Evolutionary conservation across 1,284 basidiomycete species (phyloP).

Genomic region (Cryptococcus maquisensis): DNA sequence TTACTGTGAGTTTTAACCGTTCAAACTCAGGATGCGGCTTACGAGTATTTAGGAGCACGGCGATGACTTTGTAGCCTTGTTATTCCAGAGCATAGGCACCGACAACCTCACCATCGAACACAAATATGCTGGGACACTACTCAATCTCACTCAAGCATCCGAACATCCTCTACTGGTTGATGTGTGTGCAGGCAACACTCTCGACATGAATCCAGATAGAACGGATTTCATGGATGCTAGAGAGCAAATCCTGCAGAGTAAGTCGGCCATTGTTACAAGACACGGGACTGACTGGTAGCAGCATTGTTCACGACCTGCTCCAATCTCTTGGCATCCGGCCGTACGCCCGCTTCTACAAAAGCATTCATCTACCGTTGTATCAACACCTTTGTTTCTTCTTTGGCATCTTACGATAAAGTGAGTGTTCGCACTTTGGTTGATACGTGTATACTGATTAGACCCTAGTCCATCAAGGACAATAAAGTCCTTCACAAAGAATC

Average conservation of each 20-base stretch:
- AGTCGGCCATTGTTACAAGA: conserved; percentile 5
- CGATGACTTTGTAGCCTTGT: conserved; percentile 57
- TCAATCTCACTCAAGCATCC: conserved; percentile 26
- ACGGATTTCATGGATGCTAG: conserved; percentile 27
- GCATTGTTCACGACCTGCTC: conserved; percentile 28
- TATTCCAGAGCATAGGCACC: conserved; percentile 59
- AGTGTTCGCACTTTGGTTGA: conserved; percentile 1
- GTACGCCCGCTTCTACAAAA: conserved; percentile 27
- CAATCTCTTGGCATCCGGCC: conserved; percentile 17
- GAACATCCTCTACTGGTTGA: conserved; percentile 32
- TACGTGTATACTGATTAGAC: not conserved
- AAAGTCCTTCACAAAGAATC: conserved; percentile 30
- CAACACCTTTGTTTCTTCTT: conserved; percentile 36
- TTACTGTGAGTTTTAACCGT: conserved; percentile 52
- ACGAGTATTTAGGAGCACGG: conserved; percentile 50
- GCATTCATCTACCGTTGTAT: conserved; percentile 40
- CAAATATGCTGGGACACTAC: conserved; percentile 55
- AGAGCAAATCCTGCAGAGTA: conserved; percentile 19
- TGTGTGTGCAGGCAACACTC: conserved; percentile 4
- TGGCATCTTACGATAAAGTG: conserved; percentile 33
- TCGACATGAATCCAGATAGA: conserved; percentile 14
- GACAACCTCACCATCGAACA: conserved; percentile 57
- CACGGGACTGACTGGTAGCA: conserved; percentile 3
- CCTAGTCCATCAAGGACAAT: conserved; percentile 19
- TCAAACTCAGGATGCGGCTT: conserved; percentile 1